Conservation (phyloP, 345 rosid genomes). For the Noccaea bulbosa region DNA sequence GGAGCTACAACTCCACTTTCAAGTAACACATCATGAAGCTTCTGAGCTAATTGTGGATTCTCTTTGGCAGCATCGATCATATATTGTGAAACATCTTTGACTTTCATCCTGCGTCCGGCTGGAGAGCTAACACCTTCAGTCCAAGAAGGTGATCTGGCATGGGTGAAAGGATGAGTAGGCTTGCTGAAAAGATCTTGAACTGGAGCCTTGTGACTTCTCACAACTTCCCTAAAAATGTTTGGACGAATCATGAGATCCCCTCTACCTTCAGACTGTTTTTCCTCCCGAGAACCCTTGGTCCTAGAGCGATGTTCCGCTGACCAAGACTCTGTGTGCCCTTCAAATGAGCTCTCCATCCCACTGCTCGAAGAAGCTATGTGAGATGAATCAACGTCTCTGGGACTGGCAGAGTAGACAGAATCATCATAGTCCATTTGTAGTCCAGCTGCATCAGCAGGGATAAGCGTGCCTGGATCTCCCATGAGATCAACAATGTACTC, state of each 20-base stretch:
- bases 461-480: slow-evolving; percentile 97
- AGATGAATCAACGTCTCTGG: slow-evolving; percentile 69
- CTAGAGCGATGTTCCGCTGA: slow-evolving; percentile 56
- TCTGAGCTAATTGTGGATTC: slow-evolving; percentile 88
- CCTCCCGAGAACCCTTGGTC: slow-evolving; percentile 44
- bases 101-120: slow-evolving; percentile 84
- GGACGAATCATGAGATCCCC: slow-evolving; percentile 42
- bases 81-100: slow-evolving; percentile 89
- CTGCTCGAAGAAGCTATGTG: slow-evolving; percentile 70
- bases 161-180: slow-evolving; percentile 58
- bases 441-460: slow-evolving; percentile 84
- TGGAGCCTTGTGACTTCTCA: slow-evolving; percentile 42
- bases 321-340: slow-evolving; percentile 65
- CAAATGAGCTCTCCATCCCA: slow-evolving; percentile 64
- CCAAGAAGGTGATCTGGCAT: slow-evolving; percentile 92
- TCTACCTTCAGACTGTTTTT: slow-evolving; percentile 51
- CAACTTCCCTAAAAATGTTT: slow-evolving; percentile 35
- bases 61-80: slow-evolving; percentile 97
- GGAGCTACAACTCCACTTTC: slow-evolving; percentile 97
- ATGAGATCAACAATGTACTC: slow-evolving; percentile 95
- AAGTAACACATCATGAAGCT: slow-evolving; percentile 87
- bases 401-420: slow-evolving; percentile 64
- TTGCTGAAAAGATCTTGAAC: slow-evolving; percentile 48
- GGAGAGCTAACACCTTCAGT: slow-evolving; percentile 95
- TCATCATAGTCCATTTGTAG: slow-evolving; percentile 70